These are phyloP conservation scores for Xylariaceae sp. DNA, from an alignment of 2,329 filamentous ascomycete species.

Conservation along the genomic window DNA sequence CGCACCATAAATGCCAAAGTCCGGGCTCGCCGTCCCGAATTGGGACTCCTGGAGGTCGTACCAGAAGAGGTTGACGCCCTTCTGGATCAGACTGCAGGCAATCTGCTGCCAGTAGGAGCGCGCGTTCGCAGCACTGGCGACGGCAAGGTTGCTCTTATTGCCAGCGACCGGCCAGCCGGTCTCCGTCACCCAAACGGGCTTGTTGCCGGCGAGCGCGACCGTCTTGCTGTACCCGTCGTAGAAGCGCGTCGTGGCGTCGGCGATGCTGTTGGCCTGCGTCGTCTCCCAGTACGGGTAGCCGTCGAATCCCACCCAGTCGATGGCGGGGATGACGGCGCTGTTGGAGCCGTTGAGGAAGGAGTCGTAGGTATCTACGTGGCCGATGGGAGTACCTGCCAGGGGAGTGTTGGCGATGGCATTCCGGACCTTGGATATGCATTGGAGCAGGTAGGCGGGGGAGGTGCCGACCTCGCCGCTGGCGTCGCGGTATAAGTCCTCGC, in stretches of 20 bases:
- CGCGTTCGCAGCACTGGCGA: constrained; percentile 44
- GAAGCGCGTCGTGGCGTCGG: constrained; percentile 38
- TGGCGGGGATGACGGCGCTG: constrained; percentile 42
- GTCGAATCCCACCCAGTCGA: constrained; percentile 50
- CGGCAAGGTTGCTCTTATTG: constrained; percentile 38
- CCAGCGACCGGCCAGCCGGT: constrained; percentile 53
- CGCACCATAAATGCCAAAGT: constrained; percentile 34
- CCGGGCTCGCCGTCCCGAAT: constrained; percentile 30
- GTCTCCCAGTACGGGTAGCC: constrained; percentile 50
- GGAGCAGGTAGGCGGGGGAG: constrained; percentile 44
- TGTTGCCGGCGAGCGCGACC: constrained; percentile 47
- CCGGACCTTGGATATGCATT: constrained; percentile 53
- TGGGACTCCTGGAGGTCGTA: constrained; percentile 35
- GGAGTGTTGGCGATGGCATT: constrained; percentile 39
- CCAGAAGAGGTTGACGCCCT: constrained; percentile 34
- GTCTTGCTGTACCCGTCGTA: constrained; percentile 37
- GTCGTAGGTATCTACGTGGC: constrained; percentile 54
- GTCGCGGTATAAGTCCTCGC: constrained; percentile 50
- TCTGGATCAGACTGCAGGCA: constrained; percentile 27
- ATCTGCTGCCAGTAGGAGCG: constrained; percentile 32
- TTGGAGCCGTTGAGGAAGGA: constrained; percentile 47
- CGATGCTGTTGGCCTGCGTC: constrained; percentile 38
- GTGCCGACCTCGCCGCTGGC: constrained; percentile 34
- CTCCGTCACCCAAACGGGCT: constrained; percentile 58
- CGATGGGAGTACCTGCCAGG: constrained; percentile 37